Evolutionary conservation across 108 stramenopile species (phyloP), one percentile per base, ranked within the genome.

Genomic region (Epithemia pelagica): DNA sequence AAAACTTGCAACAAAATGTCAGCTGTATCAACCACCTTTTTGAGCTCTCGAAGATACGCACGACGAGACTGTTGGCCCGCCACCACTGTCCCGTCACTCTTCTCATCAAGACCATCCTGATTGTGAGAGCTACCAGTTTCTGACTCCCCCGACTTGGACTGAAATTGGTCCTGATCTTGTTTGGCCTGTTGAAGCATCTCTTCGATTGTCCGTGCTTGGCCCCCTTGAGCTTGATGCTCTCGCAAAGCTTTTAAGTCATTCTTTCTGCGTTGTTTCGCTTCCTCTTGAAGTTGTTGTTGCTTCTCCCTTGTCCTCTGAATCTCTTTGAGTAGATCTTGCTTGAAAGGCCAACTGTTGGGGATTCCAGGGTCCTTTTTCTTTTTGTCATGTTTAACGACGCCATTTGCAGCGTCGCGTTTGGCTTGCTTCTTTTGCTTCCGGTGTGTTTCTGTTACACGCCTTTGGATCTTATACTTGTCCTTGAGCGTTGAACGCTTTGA

Each of bases 301-400:
- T 87, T 77, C 62, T 96, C 96, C 58, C 94, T 86, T 21, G 82
- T 68, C 37, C 80, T 65, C 33, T 76, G 79, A 37, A 95, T 92
- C 53, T 91, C 88, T 69, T 92, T 89, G 22, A 97, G 65, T 57
- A 99, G 76, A 71, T 98, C 91, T 67, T 96, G 95, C 74, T 98
- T 98, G 82, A 97, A 98, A 2, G 99, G 99, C 91, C 96, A 94
- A 18, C 94, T 90, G 73, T 99, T 99, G 58, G 99, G 99, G 72
- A 99, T 98, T 20, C 97, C 97, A 0, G 96, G 96, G 77, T 99
- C 99, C 74, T 90, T 89, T 8, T 37, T 37, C 68, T 84, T 76
- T 68, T 89, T 85, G 54, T 81, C 71, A 31, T 77, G 77, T 58
- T 75, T 70, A 64, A 81, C 76, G 52, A 80, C 78, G 3, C 82